Conservation (phyloP, 176 grass and related monocot genomes). For the Pontederia crassipes region DNA sequence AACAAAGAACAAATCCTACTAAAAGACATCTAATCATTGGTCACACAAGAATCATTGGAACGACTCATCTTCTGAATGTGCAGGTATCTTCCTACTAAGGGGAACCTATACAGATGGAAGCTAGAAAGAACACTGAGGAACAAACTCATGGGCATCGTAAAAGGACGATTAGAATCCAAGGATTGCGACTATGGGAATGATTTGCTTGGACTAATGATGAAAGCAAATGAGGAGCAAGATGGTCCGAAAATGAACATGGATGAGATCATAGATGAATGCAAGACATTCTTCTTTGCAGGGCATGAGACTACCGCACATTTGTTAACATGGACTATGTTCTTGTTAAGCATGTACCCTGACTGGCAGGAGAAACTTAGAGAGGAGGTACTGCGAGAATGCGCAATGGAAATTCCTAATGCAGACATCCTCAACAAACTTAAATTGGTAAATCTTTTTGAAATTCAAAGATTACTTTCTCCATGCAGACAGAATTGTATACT, state of each 20-base stretch:
- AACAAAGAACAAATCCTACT: no score
- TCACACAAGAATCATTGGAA: background rate
- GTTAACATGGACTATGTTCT: slow-evolving; percentile 24
- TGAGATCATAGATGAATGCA: slow-evolving; percentile 46
- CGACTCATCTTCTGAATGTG: background rate
- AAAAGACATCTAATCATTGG: background rate
- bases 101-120: background rate
- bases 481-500: background rate
- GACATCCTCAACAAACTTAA: slow-evolving; percentile 40
- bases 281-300: slow-evolving; percentile 43
- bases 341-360: slow-evolving; percentile 23
- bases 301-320: slow-evolving; percentile 30
- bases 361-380: slow-evolving; percentile 44
- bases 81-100: background rate
- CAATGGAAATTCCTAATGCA: slow-evolving; percentile 10
- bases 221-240: no score
- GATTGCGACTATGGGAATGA: background rate
- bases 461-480: background rate
- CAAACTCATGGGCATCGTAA: slow-evolving; percentile 1
- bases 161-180: background rate
- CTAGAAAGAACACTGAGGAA: background rate
- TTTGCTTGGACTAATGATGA: no score
- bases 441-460: background rate
- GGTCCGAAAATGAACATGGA: background rate
- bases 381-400: slow-evolving; percentile 35